Evolutionary conservation across 495 filamentous ascomycete genomes (phyloP).

Genomic region (Stereocaulon alpinum): DNA sequence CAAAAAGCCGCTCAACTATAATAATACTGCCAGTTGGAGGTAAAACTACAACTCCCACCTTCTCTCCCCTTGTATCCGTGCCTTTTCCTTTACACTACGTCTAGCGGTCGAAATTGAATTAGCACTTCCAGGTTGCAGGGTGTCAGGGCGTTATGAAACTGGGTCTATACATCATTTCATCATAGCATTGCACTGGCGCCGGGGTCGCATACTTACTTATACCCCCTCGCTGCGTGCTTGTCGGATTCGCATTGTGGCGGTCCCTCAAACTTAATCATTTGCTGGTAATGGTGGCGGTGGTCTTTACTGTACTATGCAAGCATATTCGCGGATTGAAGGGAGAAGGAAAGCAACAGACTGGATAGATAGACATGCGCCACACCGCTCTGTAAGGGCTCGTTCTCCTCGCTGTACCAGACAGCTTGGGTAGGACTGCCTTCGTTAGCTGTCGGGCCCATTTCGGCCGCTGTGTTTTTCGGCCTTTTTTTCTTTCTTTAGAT

Average conservation of each 20-base stretch:
- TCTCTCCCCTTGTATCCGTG: background rate
- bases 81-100: background rate
- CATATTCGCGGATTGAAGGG: too few relatives aligned
- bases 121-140: conserved; percentile 1
- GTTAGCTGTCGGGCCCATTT: background rate
- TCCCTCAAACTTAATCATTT: background rate
- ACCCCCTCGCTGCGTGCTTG: conserved; percentile 9
- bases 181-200: conserved; percentile 10
- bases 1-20: background rate
- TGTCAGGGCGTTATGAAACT: conserved; percentile 2
- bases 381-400: background rate
- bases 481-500: background rate
- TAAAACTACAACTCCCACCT: background rate
- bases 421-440: background rate
- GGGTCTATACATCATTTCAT: background rate
- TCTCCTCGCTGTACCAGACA: background rate
- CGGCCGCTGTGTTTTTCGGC: background rate
- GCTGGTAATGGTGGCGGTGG: background rate
- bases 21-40: background rate
- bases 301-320: background rate
- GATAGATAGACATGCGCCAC: background rate
- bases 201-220: conserved; percentile 12
- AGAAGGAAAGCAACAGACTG: background rate
- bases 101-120: background rate
- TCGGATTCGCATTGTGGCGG: background rate